Evolutionary conservation across 805 yeast genomes (phyloP).

Genomic region (Saccharomyces kudriavzevii): DNA sequence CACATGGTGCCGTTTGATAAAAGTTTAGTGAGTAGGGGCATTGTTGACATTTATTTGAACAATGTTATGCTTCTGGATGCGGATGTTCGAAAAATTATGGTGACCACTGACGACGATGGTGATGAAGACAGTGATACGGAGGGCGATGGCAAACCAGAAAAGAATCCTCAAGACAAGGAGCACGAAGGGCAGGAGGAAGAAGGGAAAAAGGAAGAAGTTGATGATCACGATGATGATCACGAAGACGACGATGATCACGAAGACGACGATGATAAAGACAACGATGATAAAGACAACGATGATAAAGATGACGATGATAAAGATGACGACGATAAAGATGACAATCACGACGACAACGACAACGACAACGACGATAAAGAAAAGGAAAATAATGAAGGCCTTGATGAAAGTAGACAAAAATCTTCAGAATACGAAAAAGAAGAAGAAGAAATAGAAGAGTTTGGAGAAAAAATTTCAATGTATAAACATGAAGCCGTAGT

Average conservation of each 20-base stretch:
- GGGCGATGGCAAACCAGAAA: conserved; percentile 39
- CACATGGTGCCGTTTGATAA: conserved; percentile 92
- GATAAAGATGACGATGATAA: conserved; percentile 9
- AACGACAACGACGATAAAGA: conserved; percentile 43
- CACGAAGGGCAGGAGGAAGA: conserved; percentile 62
- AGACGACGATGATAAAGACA: conserved; percentile 18
- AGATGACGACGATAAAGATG: conserved; percentile 41
- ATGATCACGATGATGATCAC: conserved; percentile 37
- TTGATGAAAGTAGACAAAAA: conserved; percentile 4
- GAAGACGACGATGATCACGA: conserved; percentile 48
- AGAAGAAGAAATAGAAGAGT: conserved; percentile 5
- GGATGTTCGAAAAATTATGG: conserved; percentile 41
- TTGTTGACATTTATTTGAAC: conserved; percentile 47
- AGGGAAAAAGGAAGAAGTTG: conserved; percentile 60
- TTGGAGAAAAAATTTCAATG: conserved; percentile 3
- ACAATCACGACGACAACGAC: conserved; percentile 40
- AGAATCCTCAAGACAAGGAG: conserved; percentile 70
- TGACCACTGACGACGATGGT: conserved; percentile 35
- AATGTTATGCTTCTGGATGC: conserved; percentile 48
- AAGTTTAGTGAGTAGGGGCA: conserved; percentile 59
- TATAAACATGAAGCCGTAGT: background rate
- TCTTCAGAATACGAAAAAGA: conserved; percentile 3
- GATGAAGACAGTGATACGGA: conserved; percentile 32
- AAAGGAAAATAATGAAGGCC: conserved; percentile 11
- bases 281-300: conserved; percentile 7